Evolutionary conservation across 2,329 filamentous ascomycete species (phyloP).

Genomic region (Albophoma yamanashiensis): DNA sequence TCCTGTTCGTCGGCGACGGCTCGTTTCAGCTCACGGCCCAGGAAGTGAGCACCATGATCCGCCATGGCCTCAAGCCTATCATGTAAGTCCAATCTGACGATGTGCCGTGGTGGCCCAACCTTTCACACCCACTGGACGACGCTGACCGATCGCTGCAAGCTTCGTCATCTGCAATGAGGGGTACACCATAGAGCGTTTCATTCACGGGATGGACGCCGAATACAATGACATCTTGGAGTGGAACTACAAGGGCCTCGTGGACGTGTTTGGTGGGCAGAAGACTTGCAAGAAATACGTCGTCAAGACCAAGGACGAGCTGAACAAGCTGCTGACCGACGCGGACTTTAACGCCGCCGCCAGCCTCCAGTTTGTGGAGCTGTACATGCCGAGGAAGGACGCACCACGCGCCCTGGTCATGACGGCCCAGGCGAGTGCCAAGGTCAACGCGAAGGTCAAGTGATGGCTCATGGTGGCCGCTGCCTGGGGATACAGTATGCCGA

Average conservation of each 20-base stretch:
- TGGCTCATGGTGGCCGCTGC: background rate
- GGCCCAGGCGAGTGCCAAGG: constrained; percentile 58
- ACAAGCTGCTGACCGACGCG: constrained; percentile 51
- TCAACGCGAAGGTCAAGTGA: constrained; percentile 41
- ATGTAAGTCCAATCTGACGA: constrained; percentile 40
- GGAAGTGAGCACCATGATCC: constrained; percentile 75
- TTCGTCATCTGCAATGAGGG: constrained; percentile 84
- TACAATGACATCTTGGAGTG: constrained; percentile 78
- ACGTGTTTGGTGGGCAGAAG: constrained; percentile 55
- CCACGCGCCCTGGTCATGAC: constrained; percentile 59
- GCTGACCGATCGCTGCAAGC: constrained; percentile 19
- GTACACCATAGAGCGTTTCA: constrained; percentile 81
- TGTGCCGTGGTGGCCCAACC: background rate
- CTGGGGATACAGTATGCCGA: background rate
- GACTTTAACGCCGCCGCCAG: constrained; percentile 47
- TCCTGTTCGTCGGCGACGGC: constrained; percentile 84
- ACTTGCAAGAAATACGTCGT: constrained; percentile 53
- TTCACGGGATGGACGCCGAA: constrained; percentile 67
- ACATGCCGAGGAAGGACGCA: constrained; percentile 72
- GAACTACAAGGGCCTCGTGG: constrained; percentile 59
- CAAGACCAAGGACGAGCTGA: constrained; percentile 58
- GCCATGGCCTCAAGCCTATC: constrained; percentile 62
- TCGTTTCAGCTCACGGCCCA: constrained; percentile 78
- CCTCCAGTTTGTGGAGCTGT: constrained; percentile 68
- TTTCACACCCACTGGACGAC: background rate